A percentile compares a stretch with the other conserved stretches of the same genome.
Evolutionary conservation across 2,329 filamentous ascomycete genomes (phyloP).

Genomic region (Stachybotrys chartarum): DNA sequence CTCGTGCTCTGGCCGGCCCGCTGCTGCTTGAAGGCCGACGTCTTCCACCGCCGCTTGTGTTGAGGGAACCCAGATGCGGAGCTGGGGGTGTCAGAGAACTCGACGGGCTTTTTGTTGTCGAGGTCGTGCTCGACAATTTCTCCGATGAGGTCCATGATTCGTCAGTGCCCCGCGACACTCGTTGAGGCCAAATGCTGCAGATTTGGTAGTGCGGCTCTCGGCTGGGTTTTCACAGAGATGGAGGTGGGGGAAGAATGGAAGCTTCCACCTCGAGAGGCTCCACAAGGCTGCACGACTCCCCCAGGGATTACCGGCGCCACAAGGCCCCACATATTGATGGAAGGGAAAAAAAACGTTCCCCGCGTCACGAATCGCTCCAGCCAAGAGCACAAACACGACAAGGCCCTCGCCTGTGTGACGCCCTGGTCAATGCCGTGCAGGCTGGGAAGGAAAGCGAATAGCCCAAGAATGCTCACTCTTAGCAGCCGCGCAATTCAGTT

Average conservation of each 20-base stretch:
- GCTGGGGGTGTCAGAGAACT: slow-evolving; percentile 38
- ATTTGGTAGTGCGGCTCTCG: background rate
- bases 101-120: slow-evolving; percentile 52
- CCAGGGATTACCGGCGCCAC: background rate
- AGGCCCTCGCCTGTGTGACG: too few relatives aligned
- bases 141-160: slow-evolving; percentile 45
- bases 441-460: too few relatives aligned
- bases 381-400: too few relatives aligned
- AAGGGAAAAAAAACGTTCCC: too few relatives aligned
- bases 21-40: slow-evolving; percentile 72
- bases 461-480: too few relatives aligned
- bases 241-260: background rate
- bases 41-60: slow-evolving; percentile 67
- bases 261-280: background rate
- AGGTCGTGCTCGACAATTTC: slow-evolving; percentile 75
- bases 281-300: background rate
- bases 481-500: too few relatives aligned
- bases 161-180: background rate
- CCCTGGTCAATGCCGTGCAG: too few relatives aligned
- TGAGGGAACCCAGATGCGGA: slow-evolving; percentile 72
- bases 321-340: background rate
- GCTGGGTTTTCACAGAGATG: background rate
- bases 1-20: slow-evolving; percentile 15
- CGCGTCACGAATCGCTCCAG: too few relatives aligned
- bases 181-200: background rate